Percentiles rank a stretch among this genome's conserved stretches.
phyloP scores from a whole-genome alignment of 441 rosid genomes.

The Bocquillonia castaneifolia region DNA sequence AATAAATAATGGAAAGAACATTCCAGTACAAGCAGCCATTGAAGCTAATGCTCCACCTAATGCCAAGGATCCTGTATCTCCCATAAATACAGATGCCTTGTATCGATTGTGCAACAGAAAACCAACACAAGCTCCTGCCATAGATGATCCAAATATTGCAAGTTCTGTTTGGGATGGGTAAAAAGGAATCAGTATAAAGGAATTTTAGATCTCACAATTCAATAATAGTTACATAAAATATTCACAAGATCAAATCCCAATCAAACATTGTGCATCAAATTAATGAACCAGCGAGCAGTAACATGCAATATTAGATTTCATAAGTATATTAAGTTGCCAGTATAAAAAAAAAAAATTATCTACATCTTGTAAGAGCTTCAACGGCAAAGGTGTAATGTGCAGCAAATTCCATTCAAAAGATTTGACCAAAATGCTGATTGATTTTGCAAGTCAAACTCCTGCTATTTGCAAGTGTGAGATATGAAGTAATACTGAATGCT shows the following conservation, averaged over 20 bases:
- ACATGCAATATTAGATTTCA: not conserved
- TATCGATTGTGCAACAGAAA: conserved; percentile 81
- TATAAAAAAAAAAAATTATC: not conserved
- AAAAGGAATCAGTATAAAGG: conserved; percentile 8
- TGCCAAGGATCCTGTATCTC: conserved; percentile 78
- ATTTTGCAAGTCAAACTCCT: not conserved
- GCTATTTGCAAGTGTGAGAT: not conserved
- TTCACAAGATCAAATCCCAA: not conserved
- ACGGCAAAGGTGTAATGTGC: too few species aligned
- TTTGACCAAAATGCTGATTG: not conserved
- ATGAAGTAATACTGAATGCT: not conserved
- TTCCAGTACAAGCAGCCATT: conserved; percentile 93
- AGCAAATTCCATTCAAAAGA: too few species aligned
- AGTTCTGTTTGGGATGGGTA: conserved; percentile 45
- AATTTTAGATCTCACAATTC: not conserved
- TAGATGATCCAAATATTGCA: conserved; percentile 80
- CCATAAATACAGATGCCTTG: conserved; percentile 80
- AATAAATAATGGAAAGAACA: conserved; percentile 80
- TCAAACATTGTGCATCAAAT: not conserved
- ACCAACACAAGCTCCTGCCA: conserved; percentile 96
- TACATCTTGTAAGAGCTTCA: too few species aligned
- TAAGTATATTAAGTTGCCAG: not conserved
- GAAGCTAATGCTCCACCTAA: conserved; percentile 90
- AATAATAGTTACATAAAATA: not conserved
- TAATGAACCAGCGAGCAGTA: not conserved